phyloP scores from a whole-genome alignment of 2,329 filamentous ascomycete genomes.

The Chaetothyriales sp. region DNA sequence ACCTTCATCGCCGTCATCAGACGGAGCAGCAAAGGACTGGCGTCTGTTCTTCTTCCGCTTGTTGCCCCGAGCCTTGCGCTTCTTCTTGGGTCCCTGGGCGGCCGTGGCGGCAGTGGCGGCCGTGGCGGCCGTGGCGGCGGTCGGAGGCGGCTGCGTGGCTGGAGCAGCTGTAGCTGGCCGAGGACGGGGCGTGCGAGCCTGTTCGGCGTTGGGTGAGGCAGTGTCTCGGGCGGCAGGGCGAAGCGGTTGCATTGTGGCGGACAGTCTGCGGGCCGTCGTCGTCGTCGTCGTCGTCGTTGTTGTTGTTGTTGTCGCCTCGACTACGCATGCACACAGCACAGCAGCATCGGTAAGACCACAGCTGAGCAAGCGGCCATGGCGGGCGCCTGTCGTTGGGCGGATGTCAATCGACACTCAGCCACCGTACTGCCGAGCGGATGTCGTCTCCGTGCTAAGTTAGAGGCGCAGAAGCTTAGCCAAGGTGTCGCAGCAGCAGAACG shows the following conservation, averaged over 20 bases:
- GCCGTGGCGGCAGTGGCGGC: constrained; percentile 1
- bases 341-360: constrained; percentile 5
- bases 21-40: constrained; percentile 59
- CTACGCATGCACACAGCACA: constrained; percentile 19
- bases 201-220: constrained; percentile 8
- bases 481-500: too few relatives aligned
- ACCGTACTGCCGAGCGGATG: neutral
- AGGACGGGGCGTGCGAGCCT: constrained; percentile 3
- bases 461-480: too few relatives aligned
- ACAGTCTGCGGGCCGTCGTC: neutral
- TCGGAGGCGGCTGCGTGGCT: neutral
- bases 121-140: neutral
- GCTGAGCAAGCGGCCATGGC: neutral
- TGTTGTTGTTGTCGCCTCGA: neutral
- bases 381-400: too few relatives aligned
- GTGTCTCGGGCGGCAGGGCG: constrained; percentile 12
- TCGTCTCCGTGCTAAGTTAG: too few relatives aligned
- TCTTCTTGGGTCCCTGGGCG: constrained; percentile 33
- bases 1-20: constrained; percentile 48
- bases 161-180: neutral
- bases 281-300: constrained; percentile 7
- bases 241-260: constrained; percentile 15
- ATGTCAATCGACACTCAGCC: too few relatives aligned
- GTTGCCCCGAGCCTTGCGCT: constrained; percentile 61
- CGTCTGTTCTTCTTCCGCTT: constrained; percentile 65